Evolutionary conservation across 192 early-diverging fungal species (phyloP), one percentile per base, ranked within the genome.

Genomic region (Blastocladiella britannica): DNA sequence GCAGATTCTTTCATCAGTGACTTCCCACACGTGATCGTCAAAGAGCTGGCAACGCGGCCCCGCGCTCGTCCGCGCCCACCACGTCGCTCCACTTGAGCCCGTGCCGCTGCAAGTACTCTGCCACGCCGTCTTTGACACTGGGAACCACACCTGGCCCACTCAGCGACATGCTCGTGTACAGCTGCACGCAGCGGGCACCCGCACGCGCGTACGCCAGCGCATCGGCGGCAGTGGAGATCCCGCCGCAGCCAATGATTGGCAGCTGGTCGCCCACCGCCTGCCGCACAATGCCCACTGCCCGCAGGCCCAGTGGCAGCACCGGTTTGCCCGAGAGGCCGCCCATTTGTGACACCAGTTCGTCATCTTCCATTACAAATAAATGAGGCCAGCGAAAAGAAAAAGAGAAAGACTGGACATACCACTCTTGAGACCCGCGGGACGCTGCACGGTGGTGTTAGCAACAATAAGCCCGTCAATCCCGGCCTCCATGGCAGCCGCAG

Each of bases 181-280:
- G 53, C 70, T 93, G 89, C 3, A 91, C 81, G 59, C 77, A 60
- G 25, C 72, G 75, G 12, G 91, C 91, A 7, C 91, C 91, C 1
- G 91, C 89, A 31, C 68, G 68, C n/a, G 76, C 85, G 66, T 82
- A 89, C 23, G 72, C 78, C 25, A 93, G 52, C 1, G 81, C 89
- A 60, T 93, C 89, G 26, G 79, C 72, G 7, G 77, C 91, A 28
- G 70, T 71, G 22, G 64, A 58, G 56, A 93, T 81, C 53, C 91
- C 91, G 28, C 91, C 91, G 64, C 89, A 91, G 3, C 89, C 91
- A 55, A 93, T 80, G 31, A 93, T 78, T 2, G 86, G 84, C 6
- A 91, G 72, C 37, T 74, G 63, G 9, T 47, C 37, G 6, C 37
- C 37, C 0, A 47, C 37, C 2, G 15, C 12, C 15, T 9, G 15